These are phyloP conservation scores for Claviceps purpurea DNA, from an alignment of 2,329 filamentous ascomycete species.

Conservation along the genomic window DNA sequence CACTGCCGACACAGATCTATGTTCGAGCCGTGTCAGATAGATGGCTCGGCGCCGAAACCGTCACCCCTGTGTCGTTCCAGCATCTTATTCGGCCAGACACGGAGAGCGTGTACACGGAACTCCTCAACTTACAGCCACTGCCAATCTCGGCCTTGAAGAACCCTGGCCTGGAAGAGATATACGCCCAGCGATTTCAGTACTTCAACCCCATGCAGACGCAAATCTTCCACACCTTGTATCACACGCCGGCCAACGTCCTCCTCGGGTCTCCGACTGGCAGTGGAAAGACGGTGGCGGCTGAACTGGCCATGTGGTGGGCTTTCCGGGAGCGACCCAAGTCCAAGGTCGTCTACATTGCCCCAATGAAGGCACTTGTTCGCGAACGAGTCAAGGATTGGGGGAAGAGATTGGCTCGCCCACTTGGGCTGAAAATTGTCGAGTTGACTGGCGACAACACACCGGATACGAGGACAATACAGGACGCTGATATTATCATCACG, in stretches of 20 bases:
- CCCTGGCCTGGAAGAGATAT: constrained; percentile 73
- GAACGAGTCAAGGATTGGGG: constrained; percentile 96
- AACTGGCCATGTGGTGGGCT: constrained; percentile 99
- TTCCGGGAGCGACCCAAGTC: constrained; percentile 88
- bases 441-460: constrained; percentile 95
- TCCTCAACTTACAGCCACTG: constrained; percentile 82
- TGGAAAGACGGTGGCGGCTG: constrained; percentile 92
- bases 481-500: constrained; percentile 95
- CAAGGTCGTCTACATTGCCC: constrained; percentile 97
- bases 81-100: constrained; percentile 95
- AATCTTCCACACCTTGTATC: constrained; percentile 92
- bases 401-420: constrained; percentile 61
- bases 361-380: constrained; percentile 96
- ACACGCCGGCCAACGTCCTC: constrained; percentile 82
- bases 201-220: constrained; percentile 99
- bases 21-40: constrained; percentile 87
- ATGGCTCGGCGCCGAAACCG: constrained; percentile 93
- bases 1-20: constrained; percentile 89
- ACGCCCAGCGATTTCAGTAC: constrained; percentile 77
- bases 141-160: constrained; percentile 82
- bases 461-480: constrained; percentile 85
- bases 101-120: constrained; percentile 90
- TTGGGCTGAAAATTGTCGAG: constrained; percentile 86
- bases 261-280: constrained; percentile 92
- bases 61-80: constrained; percentile 91